Percentiles rank a stretch among this genome's conserved stretches.
Conservation (phyloP, 352 stramenopile genomes). For the Phytophthora idaei region DNA sequence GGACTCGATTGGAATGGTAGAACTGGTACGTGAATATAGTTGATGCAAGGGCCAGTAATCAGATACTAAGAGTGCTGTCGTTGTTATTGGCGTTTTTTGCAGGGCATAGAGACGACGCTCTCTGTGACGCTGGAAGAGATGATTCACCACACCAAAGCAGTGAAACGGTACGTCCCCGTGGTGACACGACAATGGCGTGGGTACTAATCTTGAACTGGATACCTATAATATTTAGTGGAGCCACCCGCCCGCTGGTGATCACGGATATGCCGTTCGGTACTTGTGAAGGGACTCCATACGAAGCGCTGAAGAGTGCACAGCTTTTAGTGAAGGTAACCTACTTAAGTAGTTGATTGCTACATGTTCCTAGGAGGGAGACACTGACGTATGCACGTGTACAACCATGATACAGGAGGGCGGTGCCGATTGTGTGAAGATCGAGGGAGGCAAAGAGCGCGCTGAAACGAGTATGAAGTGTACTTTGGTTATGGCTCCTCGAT, state of each 20-base stretch:
- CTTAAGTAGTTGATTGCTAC: background rate
- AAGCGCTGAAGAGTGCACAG: constrained; percentile 96
- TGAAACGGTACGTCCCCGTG: constrained; percentile 76
- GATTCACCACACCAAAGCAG: constrained; percentile 97
- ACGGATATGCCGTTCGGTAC: constrained; percentile 99
- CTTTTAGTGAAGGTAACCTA: constrained; percentile 83
- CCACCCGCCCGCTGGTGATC: constrained; percentile 91
- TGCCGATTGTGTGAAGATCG: constrained; percentile 98
- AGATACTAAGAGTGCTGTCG: constrained; percentile 7
- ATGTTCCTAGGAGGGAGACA: too few relatives aligned
- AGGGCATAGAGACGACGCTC: constrained; percentile 89
- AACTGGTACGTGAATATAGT: constrained; percentile 84
- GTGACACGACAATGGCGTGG: too few relatives aligned
- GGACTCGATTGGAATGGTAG: constrained; percentile 99
- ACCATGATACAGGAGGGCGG: constrained; percentile 86
- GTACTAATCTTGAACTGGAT: too few relatives aligned
- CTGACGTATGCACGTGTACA: too few relatives aligned
- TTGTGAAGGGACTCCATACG: constrained; percentile 92
- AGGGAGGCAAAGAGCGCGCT: constrained; percentile 90
- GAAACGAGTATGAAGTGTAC: constrained; percentile 56
- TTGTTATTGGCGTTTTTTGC: background rate
- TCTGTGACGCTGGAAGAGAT: constrained; percentile 98
- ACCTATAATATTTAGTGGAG: constrained; percentile 45
- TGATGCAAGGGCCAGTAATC: background rate
- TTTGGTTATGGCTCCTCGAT: background rate